Percentiles rank a stretch among this genome's conserved stretches.
phyloP scores from a whole-genome alignment of 2,329 filamentous ascomycete genomes.

The Ciborinia camelliae region DNA sequence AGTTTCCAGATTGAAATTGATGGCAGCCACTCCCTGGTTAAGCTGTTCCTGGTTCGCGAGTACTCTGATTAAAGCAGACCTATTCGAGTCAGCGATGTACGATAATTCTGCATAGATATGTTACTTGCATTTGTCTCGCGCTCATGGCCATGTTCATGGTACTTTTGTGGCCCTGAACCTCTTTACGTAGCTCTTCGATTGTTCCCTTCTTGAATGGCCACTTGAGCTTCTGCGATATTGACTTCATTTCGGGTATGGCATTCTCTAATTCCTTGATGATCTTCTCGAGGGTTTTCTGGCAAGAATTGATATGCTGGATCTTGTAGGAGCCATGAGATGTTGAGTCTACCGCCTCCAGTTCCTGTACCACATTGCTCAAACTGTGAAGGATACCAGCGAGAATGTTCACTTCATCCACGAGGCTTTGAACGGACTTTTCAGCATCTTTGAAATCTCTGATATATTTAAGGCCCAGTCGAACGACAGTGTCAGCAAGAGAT shows the following conservation, averaged over 20 bases:
- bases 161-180: constrained; percentile 25
- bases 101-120: background rate
- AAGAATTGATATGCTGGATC: constrained; percentile 22
- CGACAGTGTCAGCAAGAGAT: constrained; percentile 18
- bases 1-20: background rate
- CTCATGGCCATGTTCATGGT: constrained; percentile 24
- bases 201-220: constrained; percentile 23
- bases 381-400: constrained; percentile 21
- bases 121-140: constrained; percentile 20
- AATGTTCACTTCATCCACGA: constrained; percentile 18
- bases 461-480: constrained; percentile 17
- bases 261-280: constrained; percentile 18
- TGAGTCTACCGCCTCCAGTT: background rate
- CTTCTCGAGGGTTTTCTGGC: constrained; percentile 20
- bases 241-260: background rate
- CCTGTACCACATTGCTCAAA: background rate
- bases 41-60: constrained; percentile 6
- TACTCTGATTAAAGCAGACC: constrained; percentile 6
- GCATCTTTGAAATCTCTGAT: constrained; percentile 20
- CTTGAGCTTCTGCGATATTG: constrained; percentile 14
- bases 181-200: constrained; percentile 17
- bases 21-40: background rate
- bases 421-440: background rate
- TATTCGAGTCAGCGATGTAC: background rate
- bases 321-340: background rate